phyloP scores from a whole-genome alignment of 371 early-diverging fungal species.

The Syncephalis fuscata region DNA sequence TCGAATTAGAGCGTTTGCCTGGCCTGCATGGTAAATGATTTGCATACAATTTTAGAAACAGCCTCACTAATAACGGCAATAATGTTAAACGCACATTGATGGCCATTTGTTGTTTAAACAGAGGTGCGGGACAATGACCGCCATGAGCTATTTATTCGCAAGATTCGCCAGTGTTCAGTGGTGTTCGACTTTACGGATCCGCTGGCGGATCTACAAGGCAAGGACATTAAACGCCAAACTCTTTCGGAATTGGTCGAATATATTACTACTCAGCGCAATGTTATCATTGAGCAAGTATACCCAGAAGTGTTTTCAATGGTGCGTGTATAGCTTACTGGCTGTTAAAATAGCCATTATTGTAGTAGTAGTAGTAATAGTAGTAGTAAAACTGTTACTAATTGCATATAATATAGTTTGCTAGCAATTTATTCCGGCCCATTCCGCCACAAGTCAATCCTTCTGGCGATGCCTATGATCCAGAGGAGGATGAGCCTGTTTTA shows the following conservation, averaged over 20 bases:
- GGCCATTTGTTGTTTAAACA: too few relatives aligned
- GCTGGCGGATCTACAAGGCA: constrained; percentile 67
- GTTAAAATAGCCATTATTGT: too few relatives aligned
- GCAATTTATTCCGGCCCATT: constrained; percentile 86
- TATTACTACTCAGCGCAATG: constrained; percentile 65
- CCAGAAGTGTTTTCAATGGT: constrained; percentile 87
- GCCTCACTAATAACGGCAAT: too few relatives aligned
- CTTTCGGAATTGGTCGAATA: constrained; percentile 85
- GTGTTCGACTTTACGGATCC: constrained; percentile 89
- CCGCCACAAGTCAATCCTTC: constrained; percentile 81
- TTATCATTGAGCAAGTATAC: constrained; percentile 73
- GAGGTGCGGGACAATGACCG: constrained; percentile 54
- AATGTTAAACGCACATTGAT: background rate
- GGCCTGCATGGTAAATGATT: constrained; percentile 45
- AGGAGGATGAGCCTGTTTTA: constrained; percentile 93
- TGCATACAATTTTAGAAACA: background rate
- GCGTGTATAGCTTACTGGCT: background rate
- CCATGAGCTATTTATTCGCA: constrained; percentile 66
- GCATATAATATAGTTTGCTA: constrained; percentile 79
- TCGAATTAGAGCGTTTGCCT: constrained; percentile 61
- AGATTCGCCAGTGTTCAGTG: constrained; percentile 75
- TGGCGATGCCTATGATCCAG: constrained; percentile 92
- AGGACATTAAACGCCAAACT: constrained; percentile 85
- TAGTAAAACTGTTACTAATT: too few relatives aligned
- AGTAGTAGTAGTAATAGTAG: too few relatives aligned